Conservation (phyloP, 768 basidiomycete genomes). For the Mycena rebaudengoi region DNA sequence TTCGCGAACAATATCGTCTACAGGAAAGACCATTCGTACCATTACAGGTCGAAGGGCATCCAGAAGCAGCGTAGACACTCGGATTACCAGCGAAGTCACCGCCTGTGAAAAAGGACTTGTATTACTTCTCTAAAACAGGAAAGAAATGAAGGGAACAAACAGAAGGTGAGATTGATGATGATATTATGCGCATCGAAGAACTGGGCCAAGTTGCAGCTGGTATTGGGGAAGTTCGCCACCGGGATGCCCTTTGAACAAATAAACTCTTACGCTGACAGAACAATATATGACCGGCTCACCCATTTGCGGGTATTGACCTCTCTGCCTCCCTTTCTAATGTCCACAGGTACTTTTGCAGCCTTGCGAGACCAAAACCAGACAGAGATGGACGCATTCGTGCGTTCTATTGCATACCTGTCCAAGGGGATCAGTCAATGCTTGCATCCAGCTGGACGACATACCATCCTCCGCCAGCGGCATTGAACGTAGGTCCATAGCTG, state of each 20-base stretch:
- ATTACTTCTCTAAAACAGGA: not conserved
- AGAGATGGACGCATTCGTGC: conserved; percentile 63
- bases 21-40: conserved; percentile 48
- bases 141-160: conserved; percentile 27
- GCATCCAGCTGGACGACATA: conserved; percentile 33
- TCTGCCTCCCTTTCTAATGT: conserved; percentile 49
- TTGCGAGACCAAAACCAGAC: conserved; percentile 79
- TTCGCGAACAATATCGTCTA: not conserved
- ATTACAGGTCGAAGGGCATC: conserved; percentile 64
- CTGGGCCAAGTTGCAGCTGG: conserved; percentile 62
- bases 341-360: conserved; percentile 53
- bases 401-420: conserved; percentile 68
- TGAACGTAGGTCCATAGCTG: conserved; percentile 68
- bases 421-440: not conserved
- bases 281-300: conserved; percentile 45
- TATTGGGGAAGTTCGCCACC: conserved; percentile 65
- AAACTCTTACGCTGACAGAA: not conserved
- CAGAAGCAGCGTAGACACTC: conserved; percentile 50
- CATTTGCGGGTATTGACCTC: conserved; percentile 58
- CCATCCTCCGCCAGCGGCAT: conserved; percentile 67
- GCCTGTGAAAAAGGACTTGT: conserved; percentile 29
- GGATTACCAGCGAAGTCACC: conserved; percentile 67
- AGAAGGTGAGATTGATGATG: conserved; percentile 65
- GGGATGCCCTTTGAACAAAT: conserved; percentile 57
- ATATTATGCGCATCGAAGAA: conserved; percentile 67